phyloP scores from a whole-genome alignment of 2,329 filamentous ascomycete species.

The Xylariales sp. region DNA sequence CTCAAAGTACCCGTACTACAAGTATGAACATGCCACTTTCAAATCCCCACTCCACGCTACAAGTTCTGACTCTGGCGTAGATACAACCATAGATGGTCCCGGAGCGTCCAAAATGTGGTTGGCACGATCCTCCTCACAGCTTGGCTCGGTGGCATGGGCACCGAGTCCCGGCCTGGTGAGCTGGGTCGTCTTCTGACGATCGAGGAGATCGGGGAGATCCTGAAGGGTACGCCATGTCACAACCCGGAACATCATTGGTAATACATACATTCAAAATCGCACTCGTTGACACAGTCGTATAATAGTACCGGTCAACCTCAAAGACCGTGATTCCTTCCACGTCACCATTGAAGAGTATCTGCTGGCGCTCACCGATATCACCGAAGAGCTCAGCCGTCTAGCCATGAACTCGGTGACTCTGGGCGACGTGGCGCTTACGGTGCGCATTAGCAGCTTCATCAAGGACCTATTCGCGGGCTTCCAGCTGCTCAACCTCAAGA shows the following conservation, averaged over 20 bases:
- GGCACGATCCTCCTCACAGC: conserved; percentile 67
- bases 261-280: not conserved
- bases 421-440: conserved; percentile 85
- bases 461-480: conserved; percentile 97
- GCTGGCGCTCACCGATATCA: conserved; percentile 84
- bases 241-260: not conserved
- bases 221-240: conserved; percentile 69
- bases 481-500: conserved; percentile 97
- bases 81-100: conserved; percentile 87
- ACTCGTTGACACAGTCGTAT: conserved; percentile 4
- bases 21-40: conserved; percentile 61
- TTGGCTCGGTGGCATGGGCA: conserved; percentile 82
- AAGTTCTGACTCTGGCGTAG: conserved; percentile 51
- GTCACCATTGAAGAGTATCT: conserved; percentile 98
- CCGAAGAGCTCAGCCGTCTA: conserved; percentile 89
- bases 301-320: conserved; percentile 88
- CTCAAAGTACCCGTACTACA: conserved; percentile 94
- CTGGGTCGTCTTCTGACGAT: conserved; percentile 81
- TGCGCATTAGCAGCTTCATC: conserved; percentile 90
- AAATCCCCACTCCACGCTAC: not conserved
- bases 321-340: conserved; percentile 90
- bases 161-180: conserved; percentile 64
- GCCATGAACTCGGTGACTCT: conserved; percentile 95
- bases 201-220: conserved; percentile 83
- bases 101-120: conserved; percentile 83